Evolutionary conservation across 257 asterid species (phyloP).

Genomic region (Parsonsia alboflavescens): DNA sequence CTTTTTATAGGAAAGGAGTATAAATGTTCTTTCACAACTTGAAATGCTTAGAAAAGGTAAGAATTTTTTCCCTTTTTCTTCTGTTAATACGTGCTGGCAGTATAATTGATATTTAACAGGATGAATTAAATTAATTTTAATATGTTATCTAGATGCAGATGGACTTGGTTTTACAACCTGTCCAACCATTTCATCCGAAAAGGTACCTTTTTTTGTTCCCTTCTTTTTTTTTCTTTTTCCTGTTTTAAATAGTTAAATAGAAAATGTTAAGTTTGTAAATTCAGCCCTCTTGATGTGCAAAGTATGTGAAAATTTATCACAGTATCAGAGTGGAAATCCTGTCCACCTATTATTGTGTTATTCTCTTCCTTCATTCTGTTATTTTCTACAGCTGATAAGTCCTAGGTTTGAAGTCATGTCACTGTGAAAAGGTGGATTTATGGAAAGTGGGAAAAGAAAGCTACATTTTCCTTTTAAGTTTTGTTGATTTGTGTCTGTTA

Average conservation of each 20-base stretch:
- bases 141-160: slow-evolving; percentile 41
- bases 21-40: slow-evolving; percentile 53
- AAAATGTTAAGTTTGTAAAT: too few species aligned
- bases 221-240: too few species aligned
- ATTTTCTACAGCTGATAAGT: not conserved
- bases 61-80: slow-evolving; percentile 9
- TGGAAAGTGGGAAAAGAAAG: not conserved
- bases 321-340: too few species aligned
- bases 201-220: slow-evolving; percentile 38
- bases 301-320: too few species aligned
- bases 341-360: too few species aligned
- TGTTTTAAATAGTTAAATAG: too few species aligned
- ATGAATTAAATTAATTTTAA: slow-evolving; percentile 11
- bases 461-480: slow-evolving; percentile 3
- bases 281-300: too few species aligned
- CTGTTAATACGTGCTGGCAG: not conserved
- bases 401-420: not conserved
- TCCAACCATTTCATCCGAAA: slow-evolving; percentile 24
- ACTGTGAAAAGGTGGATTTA: not conserved
- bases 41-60: slow-evolving; percentile 50
- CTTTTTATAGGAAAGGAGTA: slow-evolving; percentile 37
- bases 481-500: slow-evolving; percentile 23
- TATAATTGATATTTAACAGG: not conserved
- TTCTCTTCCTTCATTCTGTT: not conserved
- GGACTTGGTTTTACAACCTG: slow-evolving; percentile 25